These are phyloP conservation scores for Plectranthus barbatus DNA, from an alignment of 257 asterid species.

Conservation along the genomic window DNA sequence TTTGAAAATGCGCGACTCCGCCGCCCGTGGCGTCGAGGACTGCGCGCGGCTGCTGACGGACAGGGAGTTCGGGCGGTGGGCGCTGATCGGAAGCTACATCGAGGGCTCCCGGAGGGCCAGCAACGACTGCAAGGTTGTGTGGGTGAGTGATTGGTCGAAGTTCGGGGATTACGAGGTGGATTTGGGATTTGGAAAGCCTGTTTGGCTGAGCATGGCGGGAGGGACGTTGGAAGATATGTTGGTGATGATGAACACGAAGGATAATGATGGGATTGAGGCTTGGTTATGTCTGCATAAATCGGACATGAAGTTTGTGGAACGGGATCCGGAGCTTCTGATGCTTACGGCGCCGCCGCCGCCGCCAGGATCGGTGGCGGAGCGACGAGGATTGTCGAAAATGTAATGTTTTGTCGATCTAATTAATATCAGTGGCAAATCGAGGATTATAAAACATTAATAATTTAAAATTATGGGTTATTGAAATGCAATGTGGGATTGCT, in stretches of 20 bases:
- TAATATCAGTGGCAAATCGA: too few relatives aligned
- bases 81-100: neutral
- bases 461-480: too few relatives aligned
- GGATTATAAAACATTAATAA: too few relatives aligned
- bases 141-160: conserved; percentile 28
- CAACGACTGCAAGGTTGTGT: conserved; percentile 1
- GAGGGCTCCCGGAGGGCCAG: neutral
- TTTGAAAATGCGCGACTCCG: neutral
- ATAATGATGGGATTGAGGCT: conserved; percentile 28
- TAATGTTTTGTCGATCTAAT: too few relatives aligned
- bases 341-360: neutral
- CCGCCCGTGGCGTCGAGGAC: neutral
- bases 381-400: neutral
- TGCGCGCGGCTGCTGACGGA: conserved; percentile 12
- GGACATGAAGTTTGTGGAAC: conserved; percentile 1
- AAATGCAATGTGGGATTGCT: too few relatives aligned
- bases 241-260: neutral
- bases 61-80: conserved; percentile 5
- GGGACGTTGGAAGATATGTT: neutral
- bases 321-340: neutral
- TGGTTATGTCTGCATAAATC: conserved; percentile 16
- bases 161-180: conserved; percentile 29
- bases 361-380: too few relatives aligned
- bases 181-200: conserved; percentile 32
- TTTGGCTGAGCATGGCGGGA: conserved; percentile 14